Conservation (phyloP, 2,329 filamentous ascomycete genomes). For the Pseudogymnoascus sp. region DNA sequence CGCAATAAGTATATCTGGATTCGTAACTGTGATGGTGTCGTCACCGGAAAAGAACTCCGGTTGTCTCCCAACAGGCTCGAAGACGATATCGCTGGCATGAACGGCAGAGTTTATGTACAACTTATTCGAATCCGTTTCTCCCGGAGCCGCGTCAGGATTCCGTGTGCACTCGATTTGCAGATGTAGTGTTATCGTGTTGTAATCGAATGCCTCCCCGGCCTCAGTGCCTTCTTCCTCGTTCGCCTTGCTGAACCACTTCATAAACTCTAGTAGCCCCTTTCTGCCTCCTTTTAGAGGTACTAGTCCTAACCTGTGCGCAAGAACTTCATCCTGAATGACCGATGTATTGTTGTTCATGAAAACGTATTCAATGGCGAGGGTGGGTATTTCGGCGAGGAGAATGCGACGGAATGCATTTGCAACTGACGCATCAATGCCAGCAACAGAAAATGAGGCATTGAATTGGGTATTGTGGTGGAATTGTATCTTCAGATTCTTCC, state of each 20-base stretch:
- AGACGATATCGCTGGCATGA: constrained; percentile 72
- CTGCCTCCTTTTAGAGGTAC: constrained; percentile 79
- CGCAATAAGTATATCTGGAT: constrained; percentile 89
- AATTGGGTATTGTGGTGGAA: constrained; percentile 78
- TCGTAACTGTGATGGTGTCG: constrained; percentile 65
- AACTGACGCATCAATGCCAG: constrained; percentile 85
- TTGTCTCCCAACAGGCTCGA: constrained; percentile 70
- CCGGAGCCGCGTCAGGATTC: constrained; percentile 63
- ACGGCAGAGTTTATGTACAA: constrained; percentile 81
- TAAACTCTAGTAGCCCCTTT: constrained; percentile 66
- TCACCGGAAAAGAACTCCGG: constrained; percentile 60
- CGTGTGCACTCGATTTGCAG: constrained; percentile 75
- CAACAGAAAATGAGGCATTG: constrained; percentile 81
- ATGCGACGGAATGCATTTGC: constrained; percentile 98
- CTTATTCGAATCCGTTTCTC: constrained; percentile 74
- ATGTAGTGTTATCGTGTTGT: constrained; percentile 77
- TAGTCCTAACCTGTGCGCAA: constrained; percentile 82
- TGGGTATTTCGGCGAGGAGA: constrained; percentile 87
- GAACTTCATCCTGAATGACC: constrained; percentile 95
- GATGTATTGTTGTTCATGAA: constrained; percentile 96
- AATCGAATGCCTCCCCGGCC: constrained; percentile 57
- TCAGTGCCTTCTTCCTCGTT: constrained; percentile 53
- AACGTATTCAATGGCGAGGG: constrained; percentile 87
- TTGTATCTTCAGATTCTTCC: constrained; percentile 61
- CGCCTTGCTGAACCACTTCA: constrained; percentile 76